Evolutionary conservation across 768 basidiomycete species (phyloP).

Genomic region (Asterophora parasitica): DNA sequence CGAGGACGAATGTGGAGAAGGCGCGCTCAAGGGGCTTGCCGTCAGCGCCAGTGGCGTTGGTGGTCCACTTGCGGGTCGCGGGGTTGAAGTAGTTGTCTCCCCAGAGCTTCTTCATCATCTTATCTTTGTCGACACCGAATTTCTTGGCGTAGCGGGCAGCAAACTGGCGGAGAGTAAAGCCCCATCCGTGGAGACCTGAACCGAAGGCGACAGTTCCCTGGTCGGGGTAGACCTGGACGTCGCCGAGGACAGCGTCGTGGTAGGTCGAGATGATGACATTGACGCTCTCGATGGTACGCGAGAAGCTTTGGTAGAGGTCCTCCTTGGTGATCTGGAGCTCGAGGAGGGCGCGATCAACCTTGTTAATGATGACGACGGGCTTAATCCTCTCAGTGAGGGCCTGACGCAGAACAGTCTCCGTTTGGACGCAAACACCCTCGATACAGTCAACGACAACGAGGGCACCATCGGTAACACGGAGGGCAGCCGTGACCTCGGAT

Average conservation of each 20-base stretch:
- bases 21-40: too few relatives aligned
- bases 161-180: constrained; percentile 97
- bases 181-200: constrained; percentile 99
- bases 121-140: too few relatives aligned
- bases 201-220: constrained; percentile 97
- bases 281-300: constrained; percentile 92
- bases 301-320: constrained; percentile 94
- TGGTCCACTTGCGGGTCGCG: too few relatives aligned
- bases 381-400: constrained; percentile 97
- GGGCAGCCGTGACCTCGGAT: too few relatives aligned
- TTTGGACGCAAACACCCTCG: constrained; percentile 99
- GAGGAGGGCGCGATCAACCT: constrained; percentile 97
- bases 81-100: too few relatives aligned
- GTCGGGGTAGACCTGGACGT: constrained; percentile 98
- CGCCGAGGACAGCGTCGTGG: constrained; percentile 87
- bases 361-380: constrained; percentile 99
- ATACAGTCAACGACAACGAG: constrained; percentile 99
- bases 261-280: constrained; percentile 99
- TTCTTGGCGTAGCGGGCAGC: constrained; percentile 90
- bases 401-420: constrained; percentile 97
- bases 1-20: constrained; percentile 94
- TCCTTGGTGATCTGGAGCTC: constrained; percentile 97
- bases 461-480: constrained; percentile 98
- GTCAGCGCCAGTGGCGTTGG: constrained; percentile 64
- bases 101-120: constrained; percentile 97